Percentiles rank a stretch among this genome's conserved stretches.
Conservation (phyloP, 2,329 filamentous ascomycete genomes). For the Venturia aucupariae region DNA sequence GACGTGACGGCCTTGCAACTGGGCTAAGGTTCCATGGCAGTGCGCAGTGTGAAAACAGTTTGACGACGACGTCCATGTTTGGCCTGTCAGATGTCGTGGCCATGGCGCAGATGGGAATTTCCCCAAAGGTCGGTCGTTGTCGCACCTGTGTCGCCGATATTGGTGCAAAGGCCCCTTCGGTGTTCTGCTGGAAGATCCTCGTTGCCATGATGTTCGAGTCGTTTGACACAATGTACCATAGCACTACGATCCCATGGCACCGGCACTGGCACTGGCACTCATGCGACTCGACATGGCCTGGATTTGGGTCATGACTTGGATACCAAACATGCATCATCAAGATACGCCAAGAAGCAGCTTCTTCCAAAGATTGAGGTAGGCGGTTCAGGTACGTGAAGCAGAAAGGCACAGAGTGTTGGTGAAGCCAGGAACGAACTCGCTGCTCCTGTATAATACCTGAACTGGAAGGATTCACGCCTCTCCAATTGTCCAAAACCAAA, state of each 20-base stretch:
- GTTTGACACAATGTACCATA: neutral
- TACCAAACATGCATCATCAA: neutral
- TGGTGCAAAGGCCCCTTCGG: neutral
- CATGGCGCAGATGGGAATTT: neutral
- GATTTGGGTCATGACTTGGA: neutral
- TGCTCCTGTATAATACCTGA: too few species aligned
- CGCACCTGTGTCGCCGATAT: conserved; percentile 5
- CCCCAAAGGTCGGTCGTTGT: neutral
- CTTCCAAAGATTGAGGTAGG: conserved; percentile 1
- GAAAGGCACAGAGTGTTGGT: too few species aligned
- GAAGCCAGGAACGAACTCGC: too few species aligned
- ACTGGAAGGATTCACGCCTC: too few species aligned
- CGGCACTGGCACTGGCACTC: neutral
- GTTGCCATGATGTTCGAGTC: too few species aligned
- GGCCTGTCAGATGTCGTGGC: neutral
- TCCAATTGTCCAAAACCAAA: too few species aligned
- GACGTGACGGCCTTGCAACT: neutral
- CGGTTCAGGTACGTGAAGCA: too few species aligned
- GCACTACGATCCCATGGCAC: neutral
- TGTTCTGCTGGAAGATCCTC: too few species aligned
- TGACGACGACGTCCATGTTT: neutral
- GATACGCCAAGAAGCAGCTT: neutral
- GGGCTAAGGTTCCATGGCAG: too few species aligned
- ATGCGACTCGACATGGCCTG: neutral
- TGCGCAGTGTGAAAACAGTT: conserved; percentile 3